phyloP scores from a whole-genome alignment of 306 rosid species.

The Amphicarpaea edgeworthii region DNA sequence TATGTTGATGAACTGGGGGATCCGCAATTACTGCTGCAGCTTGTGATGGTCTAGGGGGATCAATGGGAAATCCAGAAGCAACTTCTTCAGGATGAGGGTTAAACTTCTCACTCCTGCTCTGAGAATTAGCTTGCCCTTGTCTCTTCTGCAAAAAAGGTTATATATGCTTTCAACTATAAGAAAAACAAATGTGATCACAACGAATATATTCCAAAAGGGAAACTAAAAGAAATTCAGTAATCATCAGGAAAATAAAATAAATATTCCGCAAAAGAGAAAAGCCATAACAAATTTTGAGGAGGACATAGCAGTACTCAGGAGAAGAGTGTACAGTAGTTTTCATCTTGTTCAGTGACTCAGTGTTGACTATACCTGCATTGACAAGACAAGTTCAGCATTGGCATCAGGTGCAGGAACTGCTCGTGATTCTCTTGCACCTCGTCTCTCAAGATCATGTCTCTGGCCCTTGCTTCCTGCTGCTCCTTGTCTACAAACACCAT shows the following conservation, averaged over 20 bases:
- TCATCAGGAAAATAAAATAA: constrained; percentile 14
- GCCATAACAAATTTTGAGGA: constrained; percentile 17
- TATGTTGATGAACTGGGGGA: constrained; percentile 68
- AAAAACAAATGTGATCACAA: neutral
- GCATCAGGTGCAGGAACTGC: constrained; percentile 99
- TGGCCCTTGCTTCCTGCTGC: constrained; percentile 84
- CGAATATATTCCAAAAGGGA: neutral
- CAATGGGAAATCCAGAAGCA: constrained; percentile 98
- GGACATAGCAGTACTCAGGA: constrained; percentile 1
- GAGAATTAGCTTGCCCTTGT: constrained; percentile 71
- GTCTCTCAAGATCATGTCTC: constrained; percentile 79
- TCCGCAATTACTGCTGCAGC: constrained; percentile 62
- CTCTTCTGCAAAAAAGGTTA: constrained; percentile 70
- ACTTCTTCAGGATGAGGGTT: constrained; percentile 95
- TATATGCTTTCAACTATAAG: constrained; percentile 16
- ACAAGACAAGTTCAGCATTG: constrained; percentile 89
- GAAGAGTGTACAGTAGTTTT: constrained; percentile 11
- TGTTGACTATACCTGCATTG: constrained; percentile 99
- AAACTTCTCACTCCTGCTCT: constrained; percentile 98
- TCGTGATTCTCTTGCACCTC: constrained; percentile 81
- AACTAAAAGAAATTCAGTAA: constrained; percentile 14
- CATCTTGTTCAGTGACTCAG: neutral
- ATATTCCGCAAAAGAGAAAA: constrained; percentile 13
- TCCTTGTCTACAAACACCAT: constrained; percentile 75
- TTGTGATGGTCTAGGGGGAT: constrained; percentile 98